Conservation (phyloP, 2,329 filamentous ascomycete species). For the Colletotrichum sidae region DNA sequence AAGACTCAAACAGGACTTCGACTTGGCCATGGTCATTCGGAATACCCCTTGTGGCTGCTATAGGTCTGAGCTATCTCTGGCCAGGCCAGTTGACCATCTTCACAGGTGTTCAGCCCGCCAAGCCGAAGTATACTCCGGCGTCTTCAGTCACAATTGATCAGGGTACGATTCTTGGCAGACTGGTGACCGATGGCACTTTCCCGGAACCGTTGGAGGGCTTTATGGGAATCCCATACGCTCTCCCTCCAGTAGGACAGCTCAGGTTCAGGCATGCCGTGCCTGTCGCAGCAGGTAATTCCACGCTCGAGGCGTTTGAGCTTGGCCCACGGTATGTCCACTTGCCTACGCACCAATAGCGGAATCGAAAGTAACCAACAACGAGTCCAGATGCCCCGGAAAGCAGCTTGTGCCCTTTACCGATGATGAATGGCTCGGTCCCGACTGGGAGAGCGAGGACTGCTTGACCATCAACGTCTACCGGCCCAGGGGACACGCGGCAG, state of each 20-base stretch:
- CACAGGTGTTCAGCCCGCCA: not conserved
- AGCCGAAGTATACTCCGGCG: constrained; percentile 13
- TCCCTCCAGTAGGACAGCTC: constrained; percentile 55
- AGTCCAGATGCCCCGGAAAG: constrained; percentile 44
- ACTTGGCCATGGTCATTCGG: constrained; percentile 9
- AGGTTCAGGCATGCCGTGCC: constrained; percentile 53
- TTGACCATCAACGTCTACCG: constrained; percentile 65
- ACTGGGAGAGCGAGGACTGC: constrained; percentile 60
- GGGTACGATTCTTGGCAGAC: constrained; percentile 46
- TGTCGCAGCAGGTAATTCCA: constrained; percentile 43
- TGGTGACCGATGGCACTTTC: constrained; percentile 45
- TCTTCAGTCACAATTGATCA: constrained; percentile 44
- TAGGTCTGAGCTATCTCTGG: constrained; percentile 9
- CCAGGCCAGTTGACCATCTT: not conserved
- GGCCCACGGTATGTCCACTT: constrained; percentile 36
- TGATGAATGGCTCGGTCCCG: constrained; percentile 44
- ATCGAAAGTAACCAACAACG: no score
- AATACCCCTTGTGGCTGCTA: not conserved
- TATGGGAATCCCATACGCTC: constrained; percentile 60
- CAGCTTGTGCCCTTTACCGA: constrained; percentile 47
- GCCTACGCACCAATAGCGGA: no score
- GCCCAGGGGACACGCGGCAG: constrained; percentile 44
- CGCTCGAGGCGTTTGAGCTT: constrained; percentile 41
- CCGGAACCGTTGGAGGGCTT: constrained; percentile 52
- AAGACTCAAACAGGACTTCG: not conserved